Evolutionary conservation across 1,284 basidiomycete genomes (phyloP).

Genomic region (Pholiota adiposa): DNA sequence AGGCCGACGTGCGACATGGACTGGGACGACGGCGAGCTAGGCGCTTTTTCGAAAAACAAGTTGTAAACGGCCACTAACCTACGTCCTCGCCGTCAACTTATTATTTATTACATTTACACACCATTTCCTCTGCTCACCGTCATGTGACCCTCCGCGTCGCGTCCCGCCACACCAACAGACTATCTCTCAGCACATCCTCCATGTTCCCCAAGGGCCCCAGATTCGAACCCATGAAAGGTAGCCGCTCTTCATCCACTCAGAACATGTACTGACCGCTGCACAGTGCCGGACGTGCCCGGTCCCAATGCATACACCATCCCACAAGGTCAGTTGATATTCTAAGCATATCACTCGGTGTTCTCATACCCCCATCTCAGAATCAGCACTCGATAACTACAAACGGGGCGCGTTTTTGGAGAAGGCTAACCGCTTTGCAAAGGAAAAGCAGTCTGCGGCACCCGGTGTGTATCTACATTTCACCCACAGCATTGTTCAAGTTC

Average conservation of each 20-base stretch:
- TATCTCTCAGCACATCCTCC: conserved; percentile 1
- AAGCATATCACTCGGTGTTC: background rate
- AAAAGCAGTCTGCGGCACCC: conserved; percentile 43
- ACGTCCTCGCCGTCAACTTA: background rate
- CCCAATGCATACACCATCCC: conserved; percentile 41
- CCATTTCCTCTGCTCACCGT: conserved; percentile 8
- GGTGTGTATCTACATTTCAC: conserved; percentile 35
- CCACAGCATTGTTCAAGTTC: background rate
- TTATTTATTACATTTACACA: conserved; percentile 6
- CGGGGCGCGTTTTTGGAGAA: conserved; percentile 61
- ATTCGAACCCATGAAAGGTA: conserved; percentile 44
- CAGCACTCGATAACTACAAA: conserved; percentile 54
- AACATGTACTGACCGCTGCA: background rate
- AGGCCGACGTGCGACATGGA: conserved; percentile 15
- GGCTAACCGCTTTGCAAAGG: conserved; percentile 50
- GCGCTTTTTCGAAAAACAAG: conserved; percentile 6
- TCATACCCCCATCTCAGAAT: conserved; percentile 32
- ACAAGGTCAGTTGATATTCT: conserved; percentile 11
- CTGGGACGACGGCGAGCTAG: background rate
- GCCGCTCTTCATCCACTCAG: conserved; percentile 2
- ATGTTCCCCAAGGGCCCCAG: conserved; percentile 48
- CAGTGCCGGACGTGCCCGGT: conserved; percentile 42
- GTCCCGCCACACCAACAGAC: conserved; percentile 8
- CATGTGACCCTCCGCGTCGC: conserved; percentile 32
- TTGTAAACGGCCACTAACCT: conserved; percentile 5